A percentile compares a stretch with the other conserved stretches of the same genome.
These are phyloP conservation scores for Thelonectria blattea DNA, from an alignment of 2,329 filamentous ascomycete genomes.

Conservation along the genomic window DNA sequence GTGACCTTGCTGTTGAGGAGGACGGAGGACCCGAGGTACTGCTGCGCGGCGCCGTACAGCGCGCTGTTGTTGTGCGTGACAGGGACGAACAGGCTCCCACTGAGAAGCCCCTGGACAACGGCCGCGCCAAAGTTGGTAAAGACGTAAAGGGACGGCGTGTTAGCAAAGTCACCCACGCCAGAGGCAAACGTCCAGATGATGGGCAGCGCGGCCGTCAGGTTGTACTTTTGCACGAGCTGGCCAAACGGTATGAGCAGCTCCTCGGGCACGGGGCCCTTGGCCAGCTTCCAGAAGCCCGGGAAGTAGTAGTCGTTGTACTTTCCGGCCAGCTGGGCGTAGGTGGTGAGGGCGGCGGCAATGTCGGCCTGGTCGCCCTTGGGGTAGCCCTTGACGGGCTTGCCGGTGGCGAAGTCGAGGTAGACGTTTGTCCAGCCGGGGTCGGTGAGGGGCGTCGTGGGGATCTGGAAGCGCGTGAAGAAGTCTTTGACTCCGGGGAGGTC, in stretches of 20 bases:
- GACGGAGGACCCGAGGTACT: constrained; percentile 42
- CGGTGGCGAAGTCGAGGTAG: constrained; percentile 5
- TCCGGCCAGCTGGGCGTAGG: neutral
- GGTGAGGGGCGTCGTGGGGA: neutral
- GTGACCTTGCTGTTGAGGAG: constrained; percentile 44
- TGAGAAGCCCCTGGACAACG: constrained; percentile 33
- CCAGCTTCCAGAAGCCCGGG: neutral
- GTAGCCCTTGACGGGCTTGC: neutral
- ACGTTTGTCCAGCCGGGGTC: neutral
- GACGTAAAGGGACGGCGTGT: neutral
- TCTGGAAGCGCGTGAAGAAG: neutral
- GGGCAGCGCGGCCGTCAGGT: neutral
- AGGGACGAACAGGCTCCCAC: constrained; percentile 25
- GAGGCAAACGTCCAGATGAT: neutral
- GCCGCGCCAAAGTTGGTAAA: constrained; percentile 4
- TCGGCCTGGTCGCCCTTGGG: neutral
- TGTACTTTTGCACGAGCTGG: neutral
- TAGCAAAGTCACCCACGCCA: neutral
- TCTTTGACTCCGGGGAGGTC: neutral
- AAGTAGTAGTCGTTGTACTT: neutral
- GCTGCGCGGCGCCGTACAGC: constrained; percentile 44
- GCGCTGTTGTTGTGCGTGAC: constrained; percentile 36
- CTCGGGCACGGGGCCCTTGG: neutral
- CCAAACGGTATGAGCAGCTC: neutral
- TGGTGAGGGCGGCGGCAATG: neutral